Evolutionary conservation across 2,329 filamentous ascomycete genomes (phyloP).

Genomic region (Zasmidium cellare): DNA sequence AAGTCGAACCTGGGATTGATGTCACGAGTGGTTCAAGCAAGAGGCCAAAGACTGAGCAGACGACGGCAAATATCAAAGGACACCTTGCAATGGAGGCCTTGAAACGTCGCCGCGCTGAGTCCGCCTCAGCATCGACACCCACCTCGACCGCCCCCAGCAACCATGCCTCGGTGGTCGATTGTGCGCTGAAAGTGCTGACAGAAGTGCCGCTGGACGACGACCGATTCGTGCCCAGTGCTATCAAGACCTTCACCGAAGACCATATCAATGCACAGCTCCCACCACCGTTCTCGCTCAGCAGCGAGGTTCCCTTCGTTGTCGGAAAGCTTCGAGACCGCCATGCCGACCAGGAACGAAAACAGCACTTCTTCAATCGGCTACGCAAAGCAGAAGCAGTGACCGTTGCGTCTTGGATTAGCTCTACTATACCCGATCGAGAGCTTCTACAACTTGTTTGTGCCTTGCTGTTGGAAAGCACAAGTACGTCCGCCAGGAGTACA

Average conservation of each 20-base stretch:
- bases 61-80: too few relatives aligned
- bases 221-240: background rate
- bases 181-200: background rate
- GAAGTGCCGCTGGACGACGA: background rate
- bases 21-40: background rate
- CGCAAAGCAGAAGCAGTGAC: background rate
- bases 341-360: background rate
- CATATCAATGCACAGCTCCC: background rate
- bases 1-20: background rate
- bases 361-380: background rate
- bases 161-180: background rate
- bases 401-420: background rate
- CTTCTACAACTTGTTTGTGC: background rate
- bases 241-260: background rate
- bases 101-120: background rate
- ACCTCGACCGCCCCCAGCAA: background rate
- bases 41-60: too few relatives aligned
- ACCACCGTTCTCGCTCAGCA: background rate
- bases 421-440: background rate
- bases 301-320: background rate
- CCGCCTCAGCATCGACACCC: background rate
- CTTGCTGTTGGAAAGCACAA: background rate
- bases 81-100: background rate
- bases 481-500: background rate
- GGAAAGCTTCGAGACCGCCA: background rate